Evolutionary conservation across 2,329 filamentous ascomycete species (phyloP), one percentile per base, ranked within the genome.

Genomic region (Fusarium transvaalense): DNA sequence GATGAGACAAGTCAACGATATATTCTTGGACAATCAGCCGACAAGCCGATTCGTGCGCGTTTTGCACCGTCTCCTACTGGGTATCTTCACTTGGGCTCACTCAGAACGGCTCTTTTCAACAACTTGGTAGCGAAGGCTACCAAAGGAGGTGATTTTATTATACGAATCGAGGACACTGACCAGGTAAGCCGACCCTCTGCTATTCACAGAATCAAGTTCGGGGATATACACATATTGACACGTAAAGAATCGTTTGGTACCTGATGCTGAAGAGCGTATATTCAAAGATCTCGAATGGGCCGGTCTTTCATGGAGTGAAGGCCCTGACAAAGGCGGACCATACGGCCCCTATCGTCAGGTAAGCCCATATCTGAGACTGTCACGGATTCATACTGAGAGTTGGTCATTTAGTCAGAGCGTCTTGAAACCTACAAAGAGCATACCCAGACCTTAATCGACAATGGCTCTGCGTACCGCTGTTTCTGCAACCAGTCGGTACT

Each of bases 11-110:
- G 46, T 1, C 65, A 75, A 23, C 76, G 69, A 45, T 74, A 70
- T 42, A 78, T 81, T 52, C 71, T 81, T 4, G 78, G 78, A 14
- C 76, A 80, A 48, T 74, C 71, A 88, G 88, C 61, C 85, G 93
- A 77, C 93, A 59, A 72, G 14, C 78, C 79, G 14, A 79, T 81
- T 47, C 71, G 79, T 31, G 76, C 96, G 19, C 90, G 96, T 46
- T 99, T 99, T 79, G 96, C 97, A 2, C 96, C 96, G 1, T 98
- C 96, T 2, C 96, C 96, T 0, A 99, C 96, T 0, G 96, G 96
- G 2, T 94, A 95, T 74, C 85, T 99, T 25, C 96, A 99, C 79
- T 84, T 99, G 14, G 96, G 96, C 6, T 97, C 94, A 1, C 80
- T 99, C 35, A 86, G 96, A 61, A 99, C 96, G 1, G 97, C 97